These are phyloP conservation scores for Paramecium primaurelia DNA, from an alignment of 73 alveolate species.

Conservation along the genomic window DNA sequence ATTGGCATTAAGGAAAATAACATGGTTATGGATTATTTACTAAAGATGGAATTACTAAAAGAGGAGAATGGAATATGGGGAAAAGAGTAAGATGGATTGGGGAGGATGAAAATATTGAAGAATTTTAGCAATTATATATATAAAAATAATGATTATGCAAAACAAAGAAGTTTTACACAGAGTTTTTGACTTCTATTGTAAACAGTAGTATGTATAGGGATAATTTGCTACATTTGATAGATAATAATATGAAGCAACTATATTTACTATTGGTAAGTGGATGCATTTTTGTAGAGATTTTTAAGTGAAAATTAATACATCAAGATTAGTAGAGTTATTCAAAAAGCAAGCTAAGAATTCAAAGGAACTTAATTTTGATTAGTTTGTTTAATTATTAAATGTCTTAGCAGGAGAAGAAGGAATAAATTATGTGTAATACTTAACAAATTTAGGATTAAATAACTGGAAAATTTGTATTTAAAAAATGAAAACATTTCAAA, in stretches of 20 bases:
- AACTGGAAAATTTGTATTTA: background rate
- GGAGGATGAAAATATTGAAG: background rate
- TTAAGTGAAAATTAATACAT: background rate
- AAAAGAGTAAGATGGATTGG: background rate
- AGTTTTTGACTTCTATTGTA: background rate
- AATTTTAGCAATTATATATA: background rate
- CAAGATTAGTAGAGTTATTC: background rate
- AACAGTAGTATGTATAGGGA: background rate
- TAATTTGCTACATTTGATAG: background rate
- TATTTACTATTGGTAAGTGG: background rate
- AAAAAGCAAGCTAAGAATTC: background rate
- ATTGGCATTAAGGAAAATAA: conserved; percentile 69
- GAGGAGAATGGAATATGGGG: conserved; percentile 30
- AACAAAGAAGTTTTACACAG: background rate
- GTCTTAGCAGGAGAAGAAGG: background rate
- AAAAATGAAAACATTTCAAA: background rate
- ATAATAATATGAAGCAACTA: background rate
- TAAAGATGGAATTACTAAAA: background rate
- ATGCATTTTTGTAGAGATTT: conserved; percentile 14
- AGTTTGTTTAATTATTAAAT: background rate
- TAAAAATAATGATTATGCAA: background rate
- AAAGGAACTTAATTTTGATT: background rate
- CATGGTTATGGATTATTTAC: conserved; percentile 69
- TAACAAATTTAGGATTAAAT: background rate
- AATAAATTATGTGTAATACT: background rate